Base-by-base conservation (phyloP, 192 early-diverging fungal genomes). In the Borealophlyctis nickersoniae region DNA sequence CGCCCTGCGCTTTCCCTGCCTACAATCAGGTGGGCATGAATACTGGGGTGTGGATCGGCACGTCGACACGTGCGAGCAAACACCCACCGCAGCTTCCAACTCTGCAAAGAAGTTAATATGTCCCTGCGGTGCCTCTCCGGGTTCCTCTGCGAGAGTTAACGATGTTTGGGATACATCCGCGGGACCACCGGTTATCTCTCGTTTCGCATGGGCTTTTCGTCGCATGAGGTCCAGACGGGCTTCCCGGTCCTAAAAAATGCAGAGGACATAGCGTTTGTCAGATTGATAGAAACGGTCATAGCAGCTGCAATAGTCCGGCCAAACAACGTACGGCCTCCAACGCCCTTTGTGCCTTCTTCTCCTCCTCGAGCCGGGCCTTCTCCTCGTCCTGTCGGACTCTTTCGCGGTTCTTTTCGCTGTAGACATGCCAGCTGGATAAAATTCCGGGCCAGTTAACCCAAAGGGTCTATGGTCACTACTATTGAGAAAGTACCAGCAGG, bases 161-260 rank as follows among this genome's bases (percentile, higher is more conserved):
- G n/a, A n/a, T n/a, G n/a, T n/a, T n/a, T n/a, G n/a, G n/a, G n/a
- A n/a, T n/a, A n/a, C n/a, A n/a, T n/a, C n/a, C n/a, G n/a, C n/a
- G n/a, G n/a, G n/a, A n/a, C n/a, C n/a, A n/a, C n/a, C n/a, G n/a
- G n/a, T n/a, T n/a, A n/a, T n/a, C 36, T 22, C 29, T 62, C 63
- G 35, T 68, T 39, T 36, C 66, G 62, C 23, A 69, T 36, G 7
- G 29, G 86, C 77, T 58, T 74, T 65, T 24, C 76, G 52, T 45
- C 88, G 64, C 19, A 89, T 62, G 24, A 84, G 32, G 0, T 33
- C 35, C n/a, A 89, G 72, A 31, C 86, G 73, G 35, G 77, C 61
- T 72, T 89, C 86, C 48, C 79, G 77, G 49, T 88, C 88, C 83
- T n/a, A n/a, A n/a, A n/a, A n/a, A n/a, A n/a, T n/a, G n/a, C n/a